Evolutionary conservation across 306 rosid species (phyloP).

Genomic region (Citrullus amarus): DNA sequence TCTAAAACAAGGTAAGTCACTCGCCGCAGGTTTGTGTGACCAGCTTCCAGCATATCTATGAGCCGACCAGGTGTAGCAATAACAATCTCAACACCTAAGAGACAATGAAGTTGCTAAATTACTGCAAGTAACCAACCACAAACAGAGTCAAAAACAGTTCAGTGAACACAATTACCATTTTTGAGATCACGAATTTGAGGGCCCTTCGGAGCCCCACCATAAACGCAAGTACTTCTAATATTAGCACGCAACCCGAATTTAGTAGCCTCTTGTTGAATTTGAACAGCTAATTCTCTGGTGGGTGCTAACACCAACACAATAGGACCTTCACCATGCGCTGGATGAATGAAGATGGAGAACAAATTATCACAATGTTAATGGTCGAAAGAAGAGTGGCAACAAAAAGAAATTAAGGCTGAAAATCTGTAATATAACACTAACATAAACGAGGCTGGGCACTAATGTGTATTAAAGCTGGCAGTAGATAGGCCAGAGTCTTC

Average conservation of each 20-base stretch:
- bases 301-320: slow-evolving; percentile 79
- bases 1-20: slow-evolving; percentile 91
- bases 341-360: slow-evolving; percentile 14
- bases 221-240: slow-evolving; percentile 65
- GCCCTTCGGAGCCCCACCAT: slow-evolving; percentile 97
- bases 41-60: slow-evolving; percentile 96
- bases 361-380: slow-evolving; percentile 4
- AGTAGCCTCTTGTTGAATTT: slow-evolving; percentile 77
- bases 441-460: slow-evolving; percentile 86
- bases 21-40: slow-evolving; percentile 72
- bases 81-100: slow-evolving; percentile 76
- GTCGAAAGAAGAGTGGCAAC: background rate
- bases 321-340: slow-evolving; percentile 84
- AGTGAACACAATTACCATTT: slow-evolving; percentile 31
- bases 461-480: slow-evolving; percentile 84
- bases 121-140: background rate
- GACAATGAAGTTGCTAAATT: background rate
- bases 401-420: background rate
- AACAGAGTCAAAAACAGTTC: background rate
- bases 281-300: slow-evolving; percentile 90
- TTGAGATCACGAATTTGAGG: slow-evolving; percentile 93
- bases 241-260: slow-evolving; percentile 51
- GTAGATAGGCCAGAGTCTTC: slow-evolving; percentile 78
- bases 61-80: slow-evolving; percentile 96
- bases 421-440: slow-evolving; percentile 18